Base-by-base conservation (phyloP, 1,139 yeast species). In the Candida smagusa region DNA sequence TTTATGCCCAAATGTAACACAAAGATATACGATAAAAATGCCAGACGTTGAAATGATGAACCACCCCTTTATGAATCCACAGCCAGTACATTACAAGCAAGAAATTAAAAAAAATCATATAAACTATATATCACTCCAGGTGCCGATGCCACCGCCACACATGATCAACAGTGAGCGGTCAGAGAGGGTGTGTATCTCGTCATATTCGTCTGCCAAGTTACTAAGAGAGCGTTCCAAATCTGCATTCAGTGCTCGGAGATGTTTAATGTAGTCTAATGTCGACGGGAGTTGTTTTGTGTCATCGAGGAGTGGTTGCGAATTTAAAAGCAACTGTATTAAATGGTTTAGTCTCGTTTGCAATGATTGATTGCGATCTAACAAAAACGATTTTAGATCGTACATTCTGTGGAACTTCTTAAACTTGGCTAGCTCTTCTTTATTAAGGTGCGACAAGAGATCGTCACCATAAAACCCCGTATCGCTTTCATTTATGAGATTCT, bases 391-490 rank as follows among this genome's bases (percentile, higher is more conserved):
- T 37, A 44, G 55, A 36, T 47, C 58, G 33, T 50, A 52, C 43
- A 48, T 35, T 34, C 47, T 53, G 40, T 55, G 59, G 38, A 63
- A 58, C 29, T 47, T 46, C 38, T 53, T 53, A 36, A 63, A 61
- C 42, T 56, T 58, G 30, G 53, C 59, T 29, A 56, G 50, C 9
- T 64, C 70, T 8, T 50, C 50, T 28, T 49, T 51, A 35, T 50
- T 49, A 33, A 62, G 49, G 38, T 51, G 54, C 33, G 52, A 49
- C 31, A 65, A 53, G 29, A 65, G 43, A 30, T 65, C 68, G 41
- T 64, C 69, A 1, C 72, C 72, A 40, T 65, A 65, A 37, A 65
- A 64, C 33, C 53, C 52, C 26, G 50, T 50, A 13, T 54, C 39
- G 24, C 26, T 25, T 21, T 39, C 35, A 21, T 33, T 32, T 28